Evolutionary conservation across 2,329 filamentous ascomycete genomes (phyloP).

Genomic region (Hypoxylon sp.): DNA sequence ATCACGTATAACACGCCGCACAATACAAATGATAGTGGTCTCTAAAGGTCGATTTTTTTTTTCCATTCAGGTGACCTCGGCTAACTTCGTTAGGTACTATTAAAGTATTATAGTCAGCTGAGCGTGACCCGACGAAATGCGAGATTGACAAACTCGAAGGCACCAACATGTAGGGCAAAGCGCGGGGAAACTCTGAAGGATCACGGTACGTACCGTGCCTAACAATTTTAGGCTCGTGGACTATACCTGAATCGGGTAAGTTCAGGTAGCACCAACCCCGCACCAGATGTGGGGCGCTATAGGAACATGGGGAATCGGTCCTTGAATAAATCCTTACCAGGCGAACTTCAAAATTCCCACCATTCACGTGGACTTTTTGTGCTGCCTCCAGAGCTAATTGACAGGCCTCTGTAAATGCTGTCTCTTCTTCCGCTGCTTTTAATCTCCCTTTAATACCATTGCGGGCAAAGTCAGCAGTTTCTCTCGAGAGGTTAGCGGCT

Average conservation of each 20-base stretch:
- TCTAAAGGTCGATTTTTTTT: not conserved
- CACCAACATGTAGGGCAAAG: not conserved
- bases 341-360: constrained; percentile 31
- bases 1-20: not conserved
- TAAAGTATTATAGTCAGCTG: constrained; percentile 10
- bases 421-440: constrained; percentile 14
- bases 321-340: constrained; percentile 32
- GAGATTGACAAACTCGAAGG: constrained; percentile 17
- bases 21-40: not conserved
- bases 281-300: constrained; percentile 29
- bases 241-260: constrained; percentile 15
- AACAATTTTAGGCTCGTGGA: constrained; percentile 17
- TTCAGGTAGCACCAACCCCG: constrained; percentile 33
- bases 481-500: constrained; percentile 20
- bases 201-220: constrained; percentile 16
- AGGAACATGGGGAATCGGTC: constrained; percentile 35
- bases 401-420: not conserved
- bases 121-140: constrained; percentile 23
- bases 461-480: constrained; percentile 15
- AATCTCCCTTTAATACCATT: not conserved
- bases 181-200: constrained; percentile 40
- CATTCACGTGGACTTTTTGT: constrained; percentile 35
- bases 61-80: constrained; percentile 5
- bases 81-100: constrained; percentile 1
- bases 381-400: constrained; percentile 30